A percentile compares a stretch with the other conserved stretches of the same genome.
Evolutionary conservation across 805 yeast genomes (phyloP).

Genomic region (Saturnispora zaruensis): DNA sequence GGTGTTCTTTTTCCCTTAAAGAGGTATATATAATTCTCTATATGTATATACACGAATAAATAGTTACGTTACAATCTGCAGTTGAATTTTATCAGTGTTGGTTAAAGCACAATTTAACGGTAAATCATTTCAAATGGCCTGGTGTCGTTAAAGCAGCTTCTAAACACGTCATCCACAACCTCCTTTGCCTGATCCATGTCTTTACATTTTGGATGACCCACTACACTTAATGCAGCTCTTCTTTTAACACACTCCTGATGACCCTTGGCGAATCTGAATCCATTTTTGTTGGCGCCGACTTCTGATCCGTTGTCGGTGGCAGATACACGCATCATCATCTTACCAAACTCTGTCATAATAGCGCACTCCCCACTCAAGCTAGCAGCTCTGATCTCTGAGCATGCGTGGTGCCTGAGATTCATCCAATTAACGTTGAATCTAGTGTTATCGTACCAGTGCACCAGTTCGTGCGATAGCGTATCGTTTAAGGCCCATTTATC

Average conservation of each 20-base stretch:
- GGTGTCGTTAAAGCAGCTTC: constrained; percentile 88
- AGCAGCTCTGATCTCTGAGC: constrained; percentile 92
- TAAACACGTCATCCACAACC: constrained; percentile 83
- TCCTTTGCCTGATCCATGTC: constrained; percentile 63
- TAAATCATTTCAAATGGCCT: constrained; percentile 93
- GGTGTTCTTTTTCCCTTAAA: neutral
- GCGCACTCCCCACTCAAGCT: constrained; percentile 93
- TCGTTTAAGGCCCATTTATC: constrained; percentile 82
- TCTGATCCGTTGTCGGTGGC: constrained; percentile 8
- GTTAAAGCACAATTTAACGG: constrained; percentile 31
- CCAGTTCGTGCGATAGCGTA: constrained; percentile 82
- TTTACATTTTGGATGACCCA: constrained; percentile 78
- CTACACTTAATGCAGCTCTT: constrained; percentile 77
- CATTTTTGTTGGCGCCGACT: constrained; percentile 3
- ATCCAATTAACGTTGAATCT: constrained; percentile 83
- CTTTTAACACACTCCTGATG: constrained; percentile 88
- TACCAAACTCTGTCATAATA: constrained; percentile 69
- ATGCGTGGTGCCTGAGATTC: constrained; percentile 87
- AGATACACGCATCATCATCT: constrained; percentile 21
- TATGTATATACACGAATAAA: neutral
- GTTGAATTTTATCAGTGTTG: neutral
- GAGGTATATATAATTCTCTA: neutral
- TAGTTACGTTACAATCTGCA: neutral
- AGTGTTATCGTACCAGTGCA: constrained; percentile 87
- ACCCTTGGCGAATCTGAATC: constrained; percentile 40